Evolutionary conservation across 352 stramenopile genomes (phyloP).

Genomic region (Phytophthora pistaciae): DNA sequence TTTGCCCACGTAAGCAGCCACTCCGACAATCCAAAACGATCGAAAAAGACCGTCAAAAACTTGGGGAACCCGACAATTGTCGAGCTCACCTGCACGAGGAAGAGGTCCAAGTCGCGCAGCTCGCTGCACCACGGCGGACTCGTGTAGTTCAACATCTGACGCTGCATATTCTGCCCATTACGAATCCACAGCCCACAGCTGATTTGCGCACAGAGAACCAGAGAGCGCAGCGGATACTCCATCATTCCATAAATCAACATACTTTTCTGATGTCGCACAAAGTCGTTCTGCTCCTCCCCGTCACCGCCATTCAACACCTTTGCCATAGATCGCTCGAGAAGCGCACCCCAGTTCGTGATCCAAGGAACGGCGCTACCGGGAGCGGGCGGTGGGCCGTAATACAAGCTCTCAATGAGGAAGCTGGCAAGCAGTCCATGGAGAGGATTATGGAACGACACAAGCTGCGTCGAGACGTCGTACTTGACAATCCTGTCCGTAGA

Average conservation of each 20-base stretch:
- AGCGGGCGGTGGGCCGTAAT: slow-evolving; percentile 52
- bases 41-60: slow-evolving; percentile 85
- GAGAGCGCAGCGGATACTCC: slow-evolving; percentile 80
- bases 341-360: slow-evolving; percentile 57
- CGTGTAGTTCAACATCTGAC: slow-evolving; percentile 84
- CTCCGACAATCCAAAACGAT: slow-evolving; percentile 81
- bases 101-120: slow-evolving; percentile 78
- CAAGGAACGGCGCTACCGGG: slow-evolving; percentile 36
- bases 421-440: slow-evolving; percentile 86
- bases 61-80: slow-evolving; percentile 67
- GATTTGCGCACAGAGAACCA: slow-evolving; percentile 82
- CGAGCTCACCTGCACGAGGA: slow-evolving; percentile 75
- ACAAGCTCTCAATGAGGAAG: slow-evolving; percentile 83
- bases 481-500: slow-evolving; percentile 71
- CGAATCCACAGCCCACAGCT: slow-evolving; percentile 85
- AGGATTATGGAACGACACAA: slow-evolving; percentile 92
- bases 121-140: slow-evolving; percentile 78
- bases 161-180: slow-evolving; percentile 87
- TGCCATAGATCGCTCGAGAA: slow-evolving; percentile 61
- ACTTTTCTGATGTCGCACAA: slow-evolving; percentile 52
- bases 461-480: slow-evolving; percentile 75
- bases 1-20: slow-evolving; percentile 78
- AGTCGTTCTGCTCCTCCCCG: slow-evolving; percentile 37
- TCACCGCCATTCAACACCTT: slow-evolving; percentile 33
- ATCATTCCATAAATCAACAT: slow-evolving; percentile 80